A percentile compares a stretch with the other conserved stretches of the same genome.
phyloP scores from a whole-genome alignment of 2,329 filamentous ascomycete species.

The Samsoniella hepiali region DNA sequence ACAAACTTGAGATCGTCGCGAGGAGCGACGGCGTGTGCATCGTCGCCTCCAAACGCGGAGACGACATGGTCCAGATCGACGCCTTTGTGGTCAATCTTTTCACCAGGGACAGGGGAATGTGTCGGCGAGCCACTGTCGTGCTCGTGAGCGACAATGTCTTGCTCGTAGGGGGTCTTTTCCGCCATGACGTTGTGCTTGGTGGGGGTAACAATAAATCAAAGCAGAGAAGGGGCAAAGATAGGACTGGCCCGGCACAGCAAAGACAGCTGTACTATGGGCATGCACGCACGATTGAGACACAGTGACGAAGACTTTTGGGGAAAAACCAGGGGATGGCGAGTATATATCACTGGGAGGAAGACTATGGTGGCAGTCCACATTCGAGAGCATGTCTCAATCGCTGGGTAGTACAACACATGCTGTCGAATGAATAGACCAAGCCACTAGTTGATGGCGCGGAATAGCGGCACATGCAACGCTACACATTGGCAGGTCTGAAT shows the following conservation, averaged over 20 bases:
- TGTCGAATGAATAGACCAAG: not conserved
- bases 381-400: not conserved
- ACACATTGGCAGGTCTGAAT: not conserved
- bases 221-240: not conserved
- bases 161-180: conserved; percentile 3
- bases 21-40: conserved; percentile 22
- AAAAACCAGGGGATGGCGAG: not conserved
- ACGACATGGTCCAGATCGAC: conserved; percentile 6
- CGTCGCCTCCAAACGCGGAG: conserved; percentile 15
- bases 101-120: not conserved
- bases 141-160: conserved; percentile 1
- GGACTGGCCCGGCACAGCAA: not conserved
- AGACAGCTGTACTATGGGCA: not conserved
- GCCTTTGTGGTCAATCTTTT: not conserved
- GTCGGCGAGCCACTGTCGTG: not conserved
- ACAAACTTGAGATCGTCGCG: conserved; percentile 25
- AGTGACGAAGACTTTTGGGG: not conserved
- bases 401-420: not conserved
- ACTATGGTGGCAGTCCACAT: not conserved
- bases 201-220: not conserved
- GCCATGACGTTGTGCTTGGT: not conserved
- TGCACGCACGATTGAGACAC: not conserved
- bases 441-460: not conserved
- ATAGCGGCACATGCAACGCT: not conserved
- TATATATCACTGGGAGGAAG: not conserved